Evolutionary conservation across 192 early-diverging fungal genomes (phyloP), one percentile per base, ranked within the genome.

Genomic region (Dispira simplex): DNA sequence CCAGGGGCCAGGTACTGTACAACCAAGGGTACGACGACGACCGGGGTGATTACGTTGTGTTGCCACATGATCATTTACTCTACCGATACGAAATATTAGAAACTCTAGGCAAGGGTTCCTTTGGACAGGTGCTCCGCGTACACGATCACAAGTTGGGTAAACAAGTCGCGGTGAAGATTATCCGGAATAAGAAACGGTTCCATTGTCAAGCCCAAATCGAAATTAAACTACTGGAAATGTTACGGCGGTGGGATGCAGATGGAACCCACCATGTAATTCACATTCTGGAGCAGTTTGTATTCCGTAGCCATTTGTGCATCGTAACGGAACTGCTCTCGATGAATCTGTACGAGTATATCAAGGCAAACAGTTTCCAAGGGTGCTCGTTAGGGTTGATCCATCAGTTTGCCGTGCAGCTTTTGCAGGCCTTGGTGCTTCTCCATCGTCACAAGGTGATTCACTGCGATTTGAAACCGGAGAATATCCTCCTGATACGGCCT

Each of bases 401-500:
- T 13, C 48, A 49, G 60, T 87, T 97, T 52, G 79, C 88, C 13
- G 72, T 78, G 4, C 95, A 98, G 70, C 81, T 98, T 53, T 76
- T 98, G 39, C 83, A 91, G 55, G 85, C 88, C 20, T 72, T 98
- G 59, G 70, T 79, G 27, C 68, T 97, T 43, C 73, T 98, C 67
- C 68, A 76, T 45, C 72, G 77, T 44, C 79, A 90, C 63, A 77
- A 74, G 28, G 89, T 98, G 57, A 88, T 98, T 21, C 95, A 98
- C 64, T 96, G 94, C 62, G 95, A 98, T 73, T 76, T 98, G 65
- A 98, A 98, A 67, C 94, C 93, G 6, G 94, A 97, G 81, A 97
- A 97, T 68, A 82, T 97, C 14, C 63, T 97, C 63, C 70, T 97
- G 20, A 82, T 82, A 55, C 83, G 86, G 59, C 81, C 86, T 27